These are phyloP conservation scores for Emmonsia crescens DNA, from an alignment of 2,329 filamentous ascomycete genomes.

Conservation along the genomic window DNA sequence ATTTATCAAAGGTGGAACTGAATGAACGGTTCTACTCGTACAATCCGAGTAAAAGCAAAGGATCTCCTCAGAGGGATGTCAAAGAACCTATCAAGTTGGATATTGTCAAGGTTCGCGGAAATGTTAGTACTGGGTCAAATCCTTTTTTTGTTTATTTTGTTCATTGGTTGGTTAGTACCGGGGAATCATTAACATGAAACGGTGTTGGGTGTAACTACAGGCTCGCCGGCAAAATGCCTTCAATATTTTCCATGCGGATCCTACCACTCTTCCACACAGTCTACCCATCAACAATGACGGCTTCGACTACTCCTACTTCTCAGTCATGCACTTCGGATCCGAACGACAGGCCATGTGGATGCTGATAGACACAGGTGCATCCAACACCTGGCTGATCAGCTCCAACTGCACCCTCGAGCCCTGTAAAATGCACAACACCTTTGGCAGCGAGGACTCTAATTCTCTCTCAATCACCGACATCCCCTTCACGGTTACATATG, in stretches of 20 bases:
- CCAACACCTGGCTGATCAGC: conserved; percentile 76
- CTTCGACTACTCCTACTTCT: conserved; percentile 45
- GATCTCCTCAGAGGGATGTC: conserved; percentile 14
- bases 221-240: conserved; percentile 40
- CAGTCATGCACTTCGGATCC: conserved; percentile 40
- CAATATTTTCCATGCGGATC: conserved; percentile 31
- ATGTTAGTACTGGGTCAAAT: conserved; percentile 9
- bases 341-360: conserved; percentile 42
- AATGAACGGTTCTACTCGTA: conserved; percentile 11
- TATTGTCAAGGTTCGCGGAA: conserved; percentile 25
- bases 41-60: conserved; percentile 12
- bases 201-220: conserved; percentile 14
- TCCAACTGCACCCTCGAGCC: conserved; percentile 54
- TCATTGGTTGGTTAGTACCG: not conserved
- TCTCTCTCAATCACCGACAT: conserved; percentile 46
- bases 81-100: conserved; percentile 23
- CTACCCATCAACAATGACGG: conserved; percentile 45
- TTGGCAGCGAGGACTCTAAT: conserved; percentile 54
- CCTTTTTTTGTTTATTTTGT: not conserved
- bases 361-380: conserved; percentile 45
- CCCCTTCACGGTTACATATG: conserved; percentile 60
- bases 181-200: conserved; percentile 4
- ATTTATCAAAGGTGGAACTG: not conserved
- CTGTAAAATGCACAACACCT: conserved; percentile 60
- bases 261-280: conserved; percentile 35